Evolutionary conservation across 2,329 filamentous ascomycete genomes (phyloP).

Genomic region (Fusarium illudens): DNA sequence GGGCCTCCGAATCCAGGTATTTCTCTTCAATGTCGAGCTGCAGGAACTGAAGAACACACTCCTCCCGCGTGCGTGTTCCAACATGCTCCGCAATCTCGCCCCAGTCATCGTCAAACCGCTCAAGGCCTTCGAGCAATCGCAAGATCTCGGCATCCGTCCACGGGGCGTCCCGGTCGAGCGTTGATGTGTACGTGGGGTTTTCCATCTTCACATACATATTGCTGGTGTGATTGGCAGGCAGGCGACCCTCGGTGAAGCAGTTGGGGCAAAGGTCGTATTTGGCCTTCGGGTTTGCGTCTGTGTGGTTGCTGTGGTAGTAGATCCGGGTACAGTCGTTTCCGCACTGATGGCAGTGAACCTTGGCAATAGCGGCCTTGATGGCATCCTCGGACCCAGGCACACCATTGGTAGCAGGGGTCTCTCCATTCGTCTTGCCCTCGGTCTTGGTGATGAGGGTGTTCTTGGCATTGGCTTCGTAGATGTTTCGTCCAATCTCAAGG

Average conservation of each 20-base stretch:
- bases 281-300: constrained; percentile 68
- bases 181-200: constrained; percentile 80
- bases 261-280: constrained; percentile 92
- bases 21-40: constrained; percentile 98
- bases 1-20: constrained; percentile 80
- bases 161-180: constrained; percentile 83
- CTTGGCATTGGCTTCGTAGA: constrained; percentile 92
- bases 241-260: constrained; percentile 85
- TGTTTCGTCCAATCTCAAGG: constrained; percentile 91
- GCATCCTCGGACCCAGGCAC: constrained; percentile 65
- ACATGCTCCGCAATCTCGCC: constrained; percentile 91
- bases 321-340: constrained; percentile 83
- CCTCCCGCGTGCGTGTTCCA: constrained; percentile 88
- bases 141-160: constrained; percentile 93
- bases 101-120: constrained; percentile 97
- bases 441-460: constrained; percentile 73
- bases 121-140: constrained; percentile 88
- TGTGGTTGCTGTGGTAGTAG: constrained; percentile 67
- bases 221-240: constrained; percentile 80
- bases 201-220: constrained; percentile 89
- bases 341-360: constrained; percentile 88
- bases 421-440: constrained; percentile 79
- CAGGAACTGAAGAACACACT: constrained; percentile 96
- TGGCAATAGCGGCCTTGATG: constrained; percentile 70
- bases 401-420: constrained; percentile 73